phyloP scores from a whole-genome alignment of 352 stramenopile genomes.

The Phytopythium litorale region DNA sequence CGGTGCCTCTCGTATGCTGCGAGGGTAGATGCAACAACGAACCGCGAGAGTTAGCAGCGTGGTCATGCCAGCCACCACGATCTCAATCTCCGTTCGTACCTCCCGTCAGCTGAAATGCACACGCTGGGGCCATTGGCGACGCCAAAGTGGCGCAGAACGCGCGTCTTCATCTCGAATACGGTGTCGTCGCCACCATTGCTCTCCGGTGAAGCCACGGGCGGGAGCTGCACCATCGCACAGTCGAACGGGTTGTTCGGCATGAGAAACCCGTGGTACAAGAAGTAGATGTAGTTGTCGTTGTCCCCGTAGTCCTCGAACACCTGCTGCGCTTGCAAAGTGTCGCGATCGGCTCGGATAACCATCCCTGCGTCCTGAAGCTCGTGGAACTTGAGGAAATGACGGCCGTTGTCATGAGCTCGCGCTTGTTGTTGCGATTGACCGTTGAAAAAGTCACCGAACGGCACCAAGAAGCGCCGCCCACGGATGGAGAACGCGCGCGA shows the following conservation, averaged over 20 bases:
- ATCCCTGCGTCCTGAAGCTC: constrained; percentile 35
- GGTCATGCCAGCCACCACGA: background rate
- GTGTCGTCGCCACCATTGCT: background rate
- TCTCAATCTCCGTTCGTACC: constrained; percentile 11
- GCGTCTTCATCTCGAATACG: constrained; percentile 18
- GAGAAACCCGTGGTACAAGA: constrained; percentile 91
- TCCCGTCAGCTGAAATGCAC: constrained; percentile 33
- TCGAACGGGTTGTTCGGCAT: constrained; percentile 87
- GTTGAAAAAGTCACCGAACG: constrained; percentile 89
- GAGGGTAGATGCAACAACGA: background rate
- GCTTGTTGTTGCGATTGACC: constrained; percentile 36
- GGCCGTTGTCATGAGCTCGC: constrained; percentile 31
- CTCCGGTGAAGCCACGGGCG: constrained; percentile 5
- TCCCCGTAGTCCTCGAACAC: constrained; percentile 96
- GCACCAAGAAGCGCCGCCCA: constrained; percentile 72
- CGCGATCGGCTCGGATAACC: constrained; percentile 65
- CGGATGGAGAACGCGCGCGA: constrained; percentile 79
- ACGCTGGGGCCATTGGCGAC: constrained; percentile 25
- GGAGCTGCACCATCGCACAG: constrained; percentile 60
- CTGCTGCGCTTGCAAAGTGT: constrained; percentile 29
- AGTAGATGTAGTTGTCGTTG: constrained; percentile 88
- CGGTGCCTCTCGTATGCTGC: constrained; percentile 13
- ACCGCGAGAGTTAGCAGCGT: background rate
- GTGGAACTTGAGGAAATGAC: constrained; percentile 63
- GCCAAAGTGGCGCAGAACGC: constrained; percentile 21